Conservation (phyloP, 2,329 filamentous ascomycete species). For the Fusarium buharicum region DNA sequence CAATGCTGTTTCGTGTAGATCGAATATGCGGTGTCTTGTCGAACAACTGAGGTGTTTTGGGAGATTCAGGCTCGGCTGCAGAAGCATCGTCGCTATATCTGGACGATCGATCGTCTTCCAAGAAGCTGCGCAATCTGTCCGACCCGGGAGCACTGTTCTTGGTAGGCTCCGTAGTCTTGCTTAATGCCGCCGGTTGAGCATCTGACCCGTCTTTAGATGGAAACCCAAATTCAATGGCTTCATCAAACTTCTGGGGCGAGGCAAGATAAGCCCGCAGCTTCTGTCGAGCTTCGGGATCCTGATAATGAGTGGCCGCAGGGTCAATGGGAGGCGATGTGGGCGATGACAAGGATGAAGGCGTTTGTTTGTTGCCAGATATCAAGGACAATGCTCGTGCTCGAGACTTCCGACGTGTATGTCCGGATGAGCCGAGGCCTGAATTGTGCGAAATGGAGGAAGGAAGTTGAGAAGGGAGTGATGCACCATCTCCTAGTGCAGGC, state of each 20-base stretch:
- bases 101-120: conserved; percentile 67
- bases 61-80: conserved; percentile 67
- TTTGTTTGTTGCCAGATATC: conserved; percentile 60
- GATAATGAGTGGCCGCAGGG: conserved; percentile 81
- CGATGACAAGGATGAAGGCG: conserved; percentile 33
- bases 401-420: conserved; percentile 63
- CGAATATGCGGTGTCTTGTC: conserved; percentile 53
- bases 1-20: conserved; percentile 45
- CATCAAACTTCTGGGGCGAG: conserved; percentile 94
- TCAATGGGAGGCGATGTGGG: conserved; percentile 62
- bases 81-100: conserved; percentile 66
- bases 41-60: conserved; percentile 63
- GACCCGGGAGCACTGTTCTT: conserved; percentile 51
- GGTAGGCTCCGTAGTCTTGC: conserved; percentile 40
- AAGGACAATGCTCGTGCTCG: conserved; percentile 64
- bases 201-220: conserved; percentile 67
- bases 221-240: conserved; percentile 93
- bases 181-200: conserved; percentile 46
- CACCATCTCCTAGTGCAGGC: conserved; percentile 57
- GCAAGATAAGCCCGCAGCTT: conserved; percentile 88
- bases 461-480: conserved; percentile 42
- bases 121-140: conserved; percentile 66
- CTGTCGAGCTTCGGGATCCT: conserved; percentile 86
- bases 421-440: conserved; percentile 39
- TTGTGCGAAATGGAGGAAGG: conserved; percentile 39